phyloP scores from a whole-genome alignment of 1,284 basidiomycete genomes.

The Moesziomyces antarcticus region DNA sequence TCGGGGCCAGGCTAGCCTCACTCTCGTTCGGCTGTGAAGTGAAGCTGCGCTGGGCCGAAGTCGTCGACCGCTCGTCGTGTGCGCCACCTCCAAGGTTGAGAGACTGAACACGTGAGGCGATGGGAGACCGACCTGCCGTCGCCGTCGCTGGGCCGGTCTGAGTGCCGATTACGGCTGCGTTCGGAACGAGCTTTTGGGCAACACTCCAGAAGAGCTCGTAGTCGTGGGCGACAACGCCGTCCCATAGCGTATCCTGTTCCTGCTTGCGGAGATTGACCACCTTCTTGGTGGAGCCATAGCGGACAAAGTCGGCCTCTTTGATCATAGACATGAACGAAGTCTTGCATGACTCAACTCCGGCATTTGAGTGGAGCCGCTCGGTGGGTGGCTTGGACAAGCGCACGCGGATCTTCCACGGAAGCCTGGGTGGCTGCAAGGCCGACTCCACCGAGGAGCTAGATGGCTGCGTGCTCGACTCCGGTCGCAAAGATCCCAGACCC shows the following conservation, averaged over 20 bases:
- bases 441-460: background rate
- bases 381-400: slow-evolving; percentile 51
- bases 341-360: slow-evolving; percentile 48
- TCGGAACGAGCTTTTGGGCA: slow-evolving; percentile 79
- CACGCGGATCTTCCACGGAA: slow-evolving; percentile 54
- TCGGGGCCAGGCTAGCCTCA: slow-evolving; percentile 39
- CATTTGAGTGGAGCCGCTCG: slow-evolving; percentile 50
- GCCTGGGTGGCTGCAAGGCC: slow-evolving; percentile 5
- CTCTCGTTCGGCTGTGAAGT: slow-evolving; percentile 41
- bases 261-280: slow-evolving; percentile 55
- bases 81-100: slow-evolving; percentile 23
- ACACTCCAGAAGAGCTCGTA: slow-evolving; percentile 94
- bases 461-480: slow-evolving; percentile 1
- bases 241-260: slow-evolving; percentile 62
- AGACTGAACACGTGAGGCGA: slow-evolving; percentile 16
- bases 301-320: slow-evolving; percentile 64
- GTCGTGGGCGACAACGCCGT: slow-evolving; percentile 75
- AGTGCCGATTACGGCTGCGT: slow-evolving; percentile 1
- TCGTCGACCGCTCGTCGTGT: slow-evolving; percentile 14
- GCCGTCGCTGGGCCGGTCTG: background rate
- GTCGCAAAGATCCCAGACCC: slow-evolving; percentile 21
- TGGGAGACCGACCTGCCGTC: slow-evolving; percentile 11
- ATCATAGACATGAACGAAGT: slow-evolving; percentile 61
- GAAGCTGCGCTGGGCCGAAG: slow-evolving; percentile 24
- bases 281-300: slow-evolving; percentile 57